These are phyloP conservation scores for Kernera saxatilis DNA, from an alignment of 345 rosid genomes.

Conservation along the genomic window DNA sequence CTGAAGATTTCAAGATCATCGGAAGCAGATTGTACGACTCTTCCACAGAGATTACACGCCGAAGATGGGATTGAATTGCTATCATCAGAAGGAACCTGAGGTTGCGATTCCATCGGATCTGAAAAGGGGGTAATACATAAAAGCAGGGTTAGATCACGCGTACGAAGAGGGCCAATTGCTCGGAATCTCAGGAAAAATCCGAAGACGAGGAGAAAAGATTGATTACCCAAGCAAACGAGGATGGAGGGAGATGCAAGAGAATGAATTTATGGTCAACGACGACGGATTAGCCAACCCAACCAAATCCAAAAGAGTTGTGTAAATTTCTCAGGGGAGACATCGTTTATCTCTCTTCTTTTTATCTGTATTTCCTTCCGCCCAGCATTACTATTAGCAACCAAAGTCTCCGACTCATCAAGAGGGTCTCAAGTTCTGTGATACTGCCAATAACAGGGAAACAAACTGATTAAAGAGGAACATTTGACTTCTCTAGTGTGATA, in stretches of 20 bases:
- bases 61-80: slow-evolving; percentile 30
- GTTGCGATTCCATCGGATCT: slow-evolving; percentile 44
- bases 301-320: too few relatives aligned
- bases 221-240: neutral
- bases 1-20: slow-evolving; percentile 40
- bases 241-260: slow-evolving; percentile 14
- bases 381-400: neutral
- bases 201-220: neutral
- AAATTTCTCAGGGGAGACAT: too few relatives aligned
- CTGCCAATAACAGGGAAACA: too few relatives aligned
- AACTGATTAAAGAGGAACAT: too few relatives aligned
- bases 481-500: too few relatives aligned
- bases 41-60: slow-evolving; percentile 55
- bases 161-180: neutral
- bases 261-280: slow-evolving; percentile 8
- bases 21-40: slow-evolving; percentile 38
- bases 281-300: neutral
- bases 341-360: neutral
- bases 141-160: neutral
- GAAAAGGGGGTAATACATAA: neutral
- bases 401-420: neutral
- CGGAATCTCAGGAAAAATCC: neutral
- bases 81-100: slow-evolving; percentile 7
- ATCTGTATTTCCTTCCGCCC: neutral
- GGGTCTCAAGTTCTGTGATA: neutral